Evolutionary conservation across 371 early-diverging fungal species (phyloP), one percentile per base, ranked within the genome.

Genomic region (Zancudomyces culisetae): DNA sequence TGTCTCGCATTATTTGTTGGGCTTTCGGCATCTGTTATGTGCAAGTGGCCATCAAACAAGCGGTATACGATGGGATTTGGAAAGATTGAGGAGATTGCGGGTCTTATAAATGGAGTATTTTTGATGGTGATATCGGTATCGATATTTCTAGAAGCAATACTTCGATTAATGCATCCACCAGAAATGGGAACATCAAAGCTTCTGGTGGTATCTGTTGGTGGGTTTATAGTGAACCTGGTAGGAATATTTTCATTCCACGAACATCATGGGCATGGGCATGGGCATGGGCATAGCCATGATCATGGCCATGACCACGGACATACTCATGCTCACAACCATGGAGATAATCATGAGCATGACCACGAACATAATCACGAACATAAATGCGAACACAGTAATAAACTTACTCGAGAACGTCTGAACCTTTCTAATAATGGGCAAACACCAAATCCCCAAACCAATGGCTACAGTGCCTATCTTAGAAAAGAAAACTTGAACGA

Each of bases 171-270:
- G 19, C 71, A 85, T 55, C 90, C 90, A 3, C 85, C 87, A 1
- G 81, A 84, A 56, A 83, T 90, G 78, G 81, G 80, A 57, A 87
- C 88, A 0, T 80, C 88, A 43, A 73, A 80, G 23, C 62, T 92
- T 43, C 66, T 95, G 30, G 60, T 87, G 39, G 87, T 95, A 40
- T 85, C 89, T 41, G 77, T 90, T 56, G 68, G 90, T 20, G 96
- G 96, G 0, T 69, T 95, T 29, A 66, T 87, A 15, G 96, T 95
- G 20, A 95, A 95, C 62, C 59, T 84, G 65, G 77, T 93, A 19
- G 94, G 94, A 26, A 85, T 93, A 42, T 81, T 90, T 63, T 87
- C 88, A 0, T 91, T 91, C 63, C 83, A 91, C 52, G 82, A 79
- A 1, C 83, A 84, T 56, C 75, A 60, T 21, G n/a, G n/a, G n/a